Evolutionary conservation across 805 yeast genomes (phyloP).

Genomic region (Saccharomycopsis babjevae): DNA sequence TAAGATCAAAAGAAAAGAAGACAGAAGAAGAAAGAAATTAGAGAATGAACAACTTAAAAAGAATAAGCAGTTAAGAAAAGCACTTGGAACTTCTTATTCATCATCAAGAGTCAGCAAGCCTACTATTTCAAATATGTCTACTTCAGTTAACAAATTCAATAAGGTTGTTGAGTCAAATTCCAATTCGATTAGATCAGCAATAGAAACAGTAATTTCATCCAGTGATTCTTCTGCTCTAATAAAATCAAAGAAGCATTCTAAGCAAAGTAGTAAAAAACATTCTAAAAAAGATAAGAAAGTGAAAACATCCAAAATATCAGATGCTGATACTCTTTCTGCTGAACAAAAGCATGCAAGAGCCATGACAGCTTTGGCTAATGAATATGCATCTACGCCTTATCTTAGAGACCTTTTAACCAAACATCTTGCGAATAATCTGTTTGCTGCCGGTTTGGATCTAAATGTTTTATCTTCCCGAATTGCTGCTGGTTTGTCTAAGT

Average conservation of each 20-base stretch:
- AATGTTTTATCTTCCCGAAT: not conserved
- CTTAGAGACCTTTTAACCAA: conserved; percentile 6
- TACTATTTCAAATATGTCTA: not conserved
- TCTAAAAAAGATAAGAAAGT: not conserved
- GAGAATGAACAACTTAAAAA: not conserved
- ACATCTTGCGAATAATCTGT: conserved; percentile 4
- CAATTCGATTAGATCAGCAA: not conserved
- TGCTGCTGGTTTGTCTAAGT: not conserved
- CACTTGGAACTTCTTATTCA: not conserved
- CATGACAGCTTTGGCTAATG: not conserved
- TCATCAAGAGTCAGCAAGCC: not conserved
- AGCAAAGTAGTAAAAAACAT: not conserved
- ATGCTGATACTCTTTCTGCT: not conserved
- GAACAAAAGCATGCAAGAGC: not conserved
- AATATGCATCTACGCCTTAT: conserved; percentile 8
- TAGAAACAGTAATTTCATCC: not conserved
- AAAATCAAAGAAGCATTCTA: not conserved
- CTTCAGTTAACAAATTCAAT: not conserved
- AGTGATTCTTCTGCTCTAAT: not conserved
- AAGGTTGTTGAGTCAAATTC: not conserved
- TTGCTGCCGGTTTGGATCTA: conserved; percentile 1
- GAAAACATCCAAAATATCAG: not conserved
- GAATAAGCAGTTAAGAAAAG: not conserved
- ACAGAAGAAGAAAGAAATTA: not conserved
- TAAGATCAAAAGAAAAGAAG: not conserved